Evolutionary conservation across 495 filamentous ascomycete genomes (phyloP).

Genomic region (Letharia columbiana): DNA sequence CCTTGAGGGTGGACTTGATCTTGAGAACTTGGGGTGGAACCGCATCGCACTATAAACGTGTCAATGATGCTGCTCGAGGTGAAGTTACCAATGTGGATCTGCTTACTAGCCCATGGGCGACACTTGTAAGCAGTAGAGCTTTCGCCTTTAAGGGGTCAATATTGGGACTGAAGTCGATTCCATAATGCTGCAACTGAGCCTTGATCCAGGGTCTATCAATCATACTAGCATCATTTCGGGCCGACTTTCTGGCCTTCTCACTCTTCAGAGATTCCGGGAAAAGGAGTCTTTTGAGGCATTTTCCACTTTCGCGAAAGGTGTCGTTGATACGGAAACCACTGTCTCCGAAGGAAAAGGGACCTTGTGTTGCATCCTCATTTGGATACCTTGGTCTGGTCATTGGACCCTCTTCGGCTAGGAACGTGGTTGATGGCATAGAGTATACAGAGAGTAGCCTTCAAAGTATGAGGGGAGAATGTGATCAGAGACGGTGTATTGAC

Average conservation of each 20-base stretch:
- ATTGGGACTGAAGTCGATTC: background rate
- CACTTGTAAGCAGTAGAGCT: background rate
- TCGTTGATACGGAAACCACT: background rate
- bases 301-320: background rate
- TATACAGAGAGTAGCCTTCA: background rate
- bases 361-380: background rate
- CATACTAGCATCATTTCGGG: background rate
- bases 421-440: background rate
- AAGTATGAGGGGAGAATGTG: background rate
- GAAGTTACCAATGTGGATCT: background rate
- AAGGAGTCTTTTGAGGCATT: background rate
- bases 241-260: background rate
- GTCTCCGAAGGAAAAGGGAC: background rate
- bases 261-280: background rate
- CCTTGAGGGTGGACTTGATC: slow-evolving; percentile 3
- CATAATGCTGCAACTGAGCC: background rate
- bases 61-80: background rate
- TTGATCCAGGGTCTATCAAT: background rate
- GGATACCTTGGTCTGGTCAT: background rate
- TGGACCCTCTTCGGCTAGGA: background rate
- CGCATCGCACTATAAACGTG: background rate
- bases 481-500: background rate
- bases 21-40: slow-evolving; percentile 7
- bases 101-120: background rate
- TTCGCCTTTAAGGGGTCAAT: background rate